Evolutionary conservation across 2,329 filamentous ascomycete species (phyloP).

Genomic region (Fusarium sp.): DNA sequence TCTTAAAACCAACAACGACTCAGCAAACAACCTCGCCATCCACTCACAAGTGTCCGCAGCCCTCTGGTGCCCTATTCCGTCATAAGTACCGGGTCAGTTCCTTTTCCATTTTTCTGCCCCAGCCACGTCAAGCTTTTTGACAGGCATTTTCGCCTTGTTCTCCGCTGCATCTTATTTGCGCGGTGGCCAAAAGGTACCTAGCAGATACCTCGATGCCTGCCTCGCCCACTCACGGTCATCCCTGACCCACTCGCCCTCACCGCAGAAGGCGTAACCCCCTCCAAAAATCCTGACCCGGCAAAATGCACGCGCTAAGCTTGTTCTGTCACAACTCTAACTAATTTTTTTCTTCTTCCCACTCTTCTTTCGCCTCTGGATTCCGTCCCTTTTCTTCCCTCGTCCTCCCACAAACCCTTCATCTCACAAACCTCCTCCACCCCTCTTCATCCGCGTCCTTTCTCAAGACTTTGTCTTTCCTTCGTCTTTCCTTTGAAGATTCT

Average conservation of each 20-base stretch:
- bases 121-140: constrained; percentile 38
- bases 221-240: constrained; percentile 45
- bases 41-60: constrained; percentile 19
- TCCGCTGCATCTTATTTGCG: constrained; percentile 23
- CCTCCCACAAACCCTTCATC: constrained; percentile 49
- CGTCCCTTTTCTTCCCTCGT: constrained; percentile 49
- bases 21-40: constrained; percentile 20
- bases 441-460: constrained; percentile 47
- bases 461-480: constrained; percentile 54
- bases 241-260: constrained; percentile 45
- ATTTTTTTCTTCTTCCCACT: constrained; percentile 53
- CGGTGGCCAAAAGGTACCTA: constrained; percentile 46
- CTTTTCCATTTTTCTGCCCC: constrained; percentile 25
- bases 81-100: constrained; percentile 33
- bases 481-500: constrained; percentile 61
- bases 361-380: constrained; percentile 50
- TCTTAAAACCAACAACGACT: constrained; percentile 26
- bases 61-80: constrained; percentile 26
- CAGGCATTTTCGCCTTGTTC: constrained; percentile 16
- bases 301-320: constrained; percentile 46
- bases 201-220: constrained; percentile 24
- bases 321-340: constrained; percentile 48
- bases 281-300: constrained; percentile 43
- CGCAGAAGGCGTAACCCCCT: constrained; percentile 44
- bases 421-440: constrained; percentile 48